Evolutionary conservation across 331 rosid genomes (phyloP), one percentile per base, ranked within the genome.

Genomic region (Pyracantha coccinea): DNA sequence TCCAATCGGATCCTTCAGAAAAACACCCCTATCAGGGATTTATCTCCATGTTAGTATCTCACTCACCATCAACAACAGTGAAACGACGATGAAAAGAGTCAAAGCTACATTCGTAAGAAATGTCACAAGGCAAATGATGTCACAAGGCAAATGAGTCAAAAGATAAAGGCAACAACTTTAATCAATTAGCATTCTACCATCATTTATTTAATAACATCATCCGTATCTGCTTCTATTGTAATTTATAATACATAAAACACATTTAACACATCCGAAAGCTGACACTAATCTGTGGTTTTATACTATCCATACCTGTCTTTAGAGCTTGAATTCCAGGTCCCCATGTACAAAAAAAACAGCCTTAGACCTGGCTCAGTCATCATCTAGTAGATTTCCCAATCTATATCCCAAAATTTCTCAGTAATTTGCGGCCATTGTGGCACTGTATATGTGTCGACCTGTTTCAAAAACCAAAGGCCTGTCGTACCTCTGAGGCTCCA

Each of bases 321-420:
- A n/a, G 63, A 57, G 69, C 69, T 53, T 55, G 12, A 28, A 52
- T 65, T 47, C 67, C 35, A 81, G 85, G 84, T 75, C 77, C 82
- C 50, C 66, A 80, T 78, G 65, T 75, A 73, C 85, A 71, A 86
- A 41, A 11, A 77, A 41, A 41, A 77, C 77, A 74, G 72, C 80
- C 89, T 86, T 31, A 65, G 75, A 78, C 68, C 81, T 29, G 69
- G 58, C 66, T 67, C 47, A 41, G 47, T 41, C 47, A 12, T 41
- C 47, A 4, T 41, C 47, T 41, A 41, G 47, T 41, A 41, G 15
- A 12, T 11, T 41, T 75, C 50, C 50, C 50, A 41, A 41, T 41
- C 50, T 11, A 12, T 41, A 41, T 11, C 50, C 50, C 50, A 41
- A 12, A 41, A 41, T 41, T 41, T 41, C 2, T 41, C 15, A 0